Percentiles rank a stretch among this genome's conserved stretches.
Evolutionary conservation across 1,139 yeast species (phyloP).

Genomic region (Debaryomyces singareniensis): DNA sequence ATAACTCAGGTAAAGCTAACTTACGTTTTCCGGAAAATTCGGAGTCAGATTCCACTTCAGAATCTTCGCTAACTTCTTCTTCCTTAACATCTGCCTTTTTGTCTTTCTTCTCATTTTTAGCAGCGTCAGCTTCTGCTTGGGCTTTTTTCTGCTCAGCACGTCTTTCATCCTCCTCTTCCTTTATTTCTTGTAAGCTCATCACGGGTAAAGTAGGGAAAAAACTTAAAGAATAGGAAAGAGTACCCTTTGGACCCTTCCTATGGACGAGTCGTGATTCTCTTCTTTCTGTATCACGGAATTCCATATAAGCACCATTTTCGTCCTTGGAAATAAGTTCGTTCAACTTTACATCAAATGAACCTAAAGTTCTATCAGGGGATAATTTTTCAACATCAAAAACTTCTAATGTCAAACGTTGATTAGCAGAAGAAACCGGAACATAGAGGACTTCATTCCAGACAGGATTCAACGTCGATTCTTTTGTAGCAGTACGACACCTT

Average conservation of each 20-base stretch:
- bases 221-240: constrained; percentile 61
- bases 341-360: constrained; percentile 67
- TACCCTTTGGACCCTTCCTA: constrained; percentile 78
- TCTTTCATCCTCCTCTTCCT: constrained; percentile 44
- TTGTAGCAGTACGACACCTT: constrained; percentile 71
- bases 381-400: constrained; percentile 84
- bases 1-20: constrained; percentile 57
- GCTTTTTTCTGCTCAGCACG: constrained; percentile 10
- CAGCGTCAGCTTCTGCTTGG: constrained; percentile 1
- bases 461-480: constrained; percentile 67
- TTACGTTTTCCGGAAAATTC: constrained; percentile 34
- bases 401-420: constrained; percentile 77
- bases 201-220: constrained; percentile 82
- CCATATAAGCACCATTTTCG: constrained; percentile 60
- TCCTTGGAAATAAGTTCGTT: constrained; percentile 62
- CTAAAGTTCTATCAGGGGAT: constrained; percentile 79
- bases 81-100: constrained; percentile 19
- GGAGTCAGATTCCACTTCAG: constrained; percentile 27
- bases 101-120: constrained; percentile 20
- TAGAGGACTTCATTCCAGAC: constrained; percentile 81
- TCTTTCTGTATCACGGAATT: constrained; percentile 49
- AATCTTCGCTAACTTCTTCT: constrained; percentile 22
- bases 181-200: constrained; percentile 65
- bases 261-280: constrained; percentile 59
- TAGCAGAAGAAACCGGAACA: constrained; percentile 72